Base-by-base conservation (phyloP, 2,329 filamentous ascomycete species). In the Pseudohalonectria lignicola region DNA sequence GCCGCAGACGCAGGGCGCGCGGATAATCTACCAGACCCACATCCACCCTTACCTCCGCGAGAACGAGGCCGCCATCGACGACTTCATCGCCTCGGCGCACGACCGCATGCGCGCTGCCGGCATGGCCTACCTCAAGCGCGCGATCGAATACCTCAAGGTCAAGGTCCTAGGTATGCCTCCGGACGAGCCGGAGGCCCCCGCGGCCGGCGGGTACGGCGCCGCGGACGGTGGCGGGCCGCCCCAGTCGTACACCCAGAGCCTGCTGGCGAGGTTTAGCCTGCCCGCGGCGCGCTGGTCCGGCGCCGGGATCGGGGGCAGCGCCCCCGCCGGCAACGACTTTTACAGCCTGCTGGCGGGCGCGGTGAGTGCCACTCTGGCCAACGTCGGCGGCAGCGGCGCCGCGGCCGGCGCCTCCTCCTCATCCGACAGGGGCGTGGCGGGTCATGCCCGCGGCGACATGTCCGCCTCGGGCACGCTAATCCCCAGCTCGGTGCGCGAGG, bases 1-100 rank as follows among this genome's bases (percentile, higher is more conserved):
- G n/a, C 92, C 90, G 0, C 90, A 94, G 60, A 92, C 86, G n/a
- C 90, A 95, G 57, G 92, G 92, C 57, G 87, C 88, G 41, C 82
- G 83, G 43, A 64, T 82, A 51, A 68, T 96, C 46, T 98, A 96
- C 67, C 77, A 87, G 53, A 72, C 78, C 44, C 79, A 92, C 58
- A 69, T 96, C 43, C 82, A 94, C 59, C 90, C 90, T 0, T 94
- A 90, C 65, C 78, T 98, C 36, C 70, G 78, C 51, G 74, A 87
- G 43, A 90, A 98, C 59, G 92, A 96, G 61, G 60, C 70, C 31
- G 77, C 85, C 47, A 96, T 98, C 59, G 92, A 98, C 54, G 77
- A 86, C 44, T 81, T 94, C 54, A 95, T 96, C 57, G 80, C 79
- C 46, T 74, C 78, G 43, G 71, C 79, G 30, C 88, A 96, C 59